phyloP scores from a whole-genome alignment of 495 filamentous ascomycete genomes.

The Aspergillus kassunensis region DNA sequence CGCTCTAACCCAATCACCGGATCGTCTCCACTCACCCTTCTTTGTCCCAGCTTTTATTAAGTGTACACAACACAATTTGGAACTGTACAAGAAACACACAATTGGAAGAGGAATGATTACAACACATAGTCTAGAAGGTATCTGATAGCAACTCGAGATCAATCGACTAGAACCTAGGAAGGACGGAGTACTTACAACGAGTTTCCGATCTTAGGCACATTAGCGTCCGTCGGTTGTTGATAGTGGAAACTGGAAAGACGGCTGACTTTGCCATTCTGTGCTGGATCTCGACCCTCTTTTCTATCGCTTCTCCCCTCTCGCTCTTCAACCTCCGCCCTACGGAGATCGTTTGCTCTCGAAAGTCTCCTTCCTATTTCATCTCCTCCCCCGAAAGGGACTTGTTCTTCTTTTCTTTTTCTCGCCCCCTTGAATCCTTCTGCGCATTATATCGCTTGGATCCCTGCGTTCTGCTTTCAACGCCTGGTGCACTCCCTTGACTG shows the following conservation, averaged over 20 bases:
- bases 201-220: no score
- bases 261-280: no score
- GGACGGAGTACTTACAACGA: no score
- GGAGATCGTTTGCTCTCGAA: background rate
- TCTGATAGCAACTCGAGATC: no score
- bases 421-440: background rate
- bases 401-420: conserved; percentile 9
- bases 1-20: conserved; percentile 9
- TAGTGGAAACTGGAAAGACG: no score
- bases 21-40: conserved; percentile 5
- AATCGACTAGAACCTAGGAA: no score
- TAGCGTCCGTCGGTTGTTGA: no score
- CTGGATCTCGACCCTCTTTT: conserved; percentile 8
- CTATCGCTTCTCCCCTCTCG: conserved; percentile 6
- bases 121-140: no score
- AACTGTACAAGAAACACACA: background rate
- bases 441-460: background rate
- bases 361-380: conserved; percentile 1
- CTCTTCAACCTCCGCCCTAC: background rate
- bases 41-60: background rate
- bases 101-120: background rate
- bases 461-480: background rate
- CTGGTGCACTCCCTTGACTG: background rate
- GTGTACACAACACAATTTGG: conserved; percentile 15
- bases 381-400: conserved; percentile 2